Evolutionary conservation across 768 basidiomycete genomes (phyloP), one percentile per base, ranked within the genome.

Genomic region (Mycena pura): DNA sequence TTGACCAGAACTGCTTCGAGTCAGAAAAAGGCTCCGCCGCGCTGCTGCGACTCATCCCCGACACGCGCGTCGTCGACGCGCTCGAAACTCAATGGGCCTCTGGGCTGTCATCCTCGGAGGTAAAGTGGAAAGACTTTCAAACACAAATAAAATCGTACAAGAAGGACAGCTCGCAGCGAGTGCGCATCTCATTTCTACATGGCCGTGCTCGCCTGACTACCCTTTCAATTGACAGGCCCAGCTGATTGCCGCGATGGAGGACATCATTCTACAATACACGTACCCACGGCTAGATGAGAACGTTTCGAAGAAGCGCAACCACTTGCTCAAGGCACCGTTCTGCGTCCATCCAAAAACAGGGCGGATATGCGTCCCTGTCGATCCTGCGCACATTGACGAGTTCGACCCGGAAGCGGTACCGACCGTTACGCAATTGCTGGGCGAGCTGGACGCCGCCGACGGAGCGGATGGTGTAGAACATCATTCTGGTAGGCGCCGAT

Each of bases 291-390:
- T 99, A 53, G 97, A 99, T 74, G 92, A 92, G 14, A 97, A 99
- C 74, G 97, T 99, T 27, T 96, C 95, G 3, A 96, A 99, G 70
- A 93, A 96, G 71, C 85, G 95, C 48, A 99, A 99, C 77, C 97
- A 99, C 80, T 83, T 99, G 78, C 85, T 99, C 53, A 99, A 99
- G 76, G 91, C 94, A 21, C 97, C 97, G 0, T 99, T 99, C 76
- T 97, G 96, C 72, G 80, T 99, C 0, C 97, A 99, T 74, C 97
- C 97, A 0, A 93, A 93, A 64, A 99, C 97, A 2, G 97, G 96
- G 1, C 86, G 95, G 28, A 87, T 99, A 9, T 99, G 96, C 72
- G 93, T 99, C 3, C 97, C 96, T 1, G 81, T 99, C 17, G 91
- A 96, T 69, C 90, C 95, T 4, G 76, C 76, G 31, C 72, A 76